Evolutionary conservation across 768 basidiomycete species (phyloP).

Genomic region (Kwoniella dejecticola): DNA sequence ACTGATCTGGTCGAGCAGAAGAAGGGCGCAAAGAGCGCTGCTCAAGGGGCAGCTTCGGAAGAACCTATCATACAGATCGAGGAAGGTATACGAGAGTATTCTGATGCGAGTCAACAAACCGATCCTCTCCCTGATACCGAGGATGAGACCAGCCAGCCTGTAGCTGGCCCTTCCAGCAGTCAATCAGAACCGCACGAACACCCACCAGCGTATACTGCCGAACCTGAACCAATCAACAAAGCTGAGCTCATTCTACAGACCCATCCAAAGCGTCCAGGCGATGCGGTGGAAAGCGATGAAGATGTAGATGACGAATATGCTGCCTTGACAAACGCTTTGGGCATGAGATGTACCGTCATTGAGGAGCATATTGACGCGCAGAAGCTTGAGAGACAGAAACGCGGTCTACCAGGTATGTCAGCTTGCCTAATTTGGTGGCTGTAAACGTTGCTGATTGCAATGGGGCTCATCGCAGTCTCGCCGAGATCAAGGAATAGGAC

Average conservation of each 20-base stretch:
- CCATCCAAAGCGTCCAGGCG: constrained; percentile 30
- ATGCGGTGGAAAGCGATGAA: constrained; percentile 8
- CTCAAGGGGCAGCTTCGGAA: not conserved
- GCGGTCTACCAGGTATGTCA: constrained; percentile 19
- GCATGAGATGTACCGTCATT: constrained; percentile 39
- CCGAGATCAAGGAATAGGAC: constrained; percentile 5
- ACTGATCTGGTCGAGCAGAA: constrained; percentile 56
- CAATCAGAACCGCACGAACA: constrained; percentile 6
- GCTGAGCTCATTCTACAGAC: constrained; percentile 35
- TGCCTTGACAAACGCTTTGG: constrained; percentile 28
- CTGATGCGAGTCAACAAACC: constrained; percentile 72
- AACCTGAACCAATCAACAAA: constrained; percentile 38
- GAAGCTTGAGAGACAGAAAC: constrained; percentile 21
- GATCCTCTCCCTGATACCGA: constrained; percentile 62
- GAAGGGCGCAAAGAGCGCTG: not conserved
- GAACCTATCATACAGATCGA: constrained; percentile 32
- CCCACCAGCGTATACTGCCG: constrained; percentile 48
- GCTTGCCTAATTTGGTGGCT: too few species aligned
- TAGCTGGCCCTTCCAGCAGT: constrained; percentile 60
- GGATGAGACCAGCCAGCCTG: constrained; percentile 33
- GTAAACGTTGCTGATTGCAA: not conserved
- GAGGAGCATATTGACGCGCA: constrained; percentile 39
- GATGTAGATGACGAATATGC: constrained; percentile 43
- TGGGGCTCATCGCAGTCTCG: not conserved
- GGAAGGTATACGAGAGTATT: constrained; percentile 66